Evolutionary conservation across 139 green algal genomes (phyloP).

Genomic region (Pedinophyceae sp.): DNA sequence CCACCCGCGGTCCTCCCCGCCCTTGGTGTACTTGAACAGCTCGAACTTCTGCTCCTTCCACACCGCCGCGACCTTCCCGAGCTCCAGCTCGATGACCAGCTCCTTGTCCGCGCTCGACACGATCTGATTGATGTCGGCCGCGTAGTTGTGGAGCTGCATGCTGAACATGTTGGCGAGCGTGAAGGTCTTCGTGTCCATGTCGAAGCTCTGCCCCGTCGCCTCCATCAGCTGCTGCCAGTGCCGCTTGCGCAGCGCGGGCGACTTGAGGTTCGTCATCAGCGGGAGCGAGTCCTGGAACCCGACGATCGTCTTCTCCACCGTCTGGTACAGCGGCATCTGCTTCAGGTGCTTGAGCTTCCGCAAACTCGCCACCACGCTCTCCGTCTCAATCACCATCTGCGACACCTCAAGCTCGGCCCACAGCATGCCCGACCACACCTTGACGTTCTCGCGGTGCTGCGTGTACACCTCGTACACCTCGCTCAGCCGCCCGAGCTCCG

Average conservation of each 20-base stretch:
- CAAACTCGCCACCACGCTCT: slow-evolving; percentile 8
- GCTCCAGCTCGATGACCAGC: slow-evolving; percentile 72
- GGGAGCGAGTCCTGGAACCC: slow-evolving; percentile 18
- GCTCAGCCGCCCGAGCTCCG: slow-evolving; percentile 9
- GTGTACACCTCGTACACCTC: slow-evolving; percentile 16
- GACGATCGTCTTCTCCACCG: slow-evolving; percentile 13
- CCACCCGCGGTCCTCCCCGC: slow-evolving; percentile 39
- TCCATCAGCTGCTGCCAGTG: slow-evolving; percentile 27
- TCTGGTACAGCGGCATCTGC: slow-evolving; percentile 6
- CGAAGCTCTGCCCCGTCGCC: slow-evolving; percentile 17
- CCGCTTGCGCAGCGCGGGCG: slow-evolving; percentile 14
- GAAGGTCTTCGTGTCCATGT: slow-evolving; percentile 53
- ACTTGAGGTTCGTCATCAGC: slow-evolving; percentile 22
- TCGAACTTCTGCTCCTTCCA: slow-evolving; percentile 69
- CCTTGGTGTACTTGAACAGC: slow-evolving; percentile 55
- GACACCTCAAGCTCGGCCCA: slow-evolving; percentile 21
- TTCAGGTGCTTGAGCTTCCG: slow-evolving; percentile 14
- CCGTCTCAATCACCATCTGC: slow-evolving; percentile 7
- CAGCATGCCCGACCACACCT: slow-evolving; percentile 6
- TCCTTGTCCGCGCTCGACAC: slow-evolving; percentile 58
- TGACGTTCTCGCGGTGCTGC: slow-evolving; percentile 8
- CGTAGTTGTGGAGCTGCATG: slow-evolving; percentile 58
- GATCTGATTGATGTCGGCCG: slow-evolving; percentile 52
- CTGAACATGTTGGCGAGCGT: slow-evolving; percentile 61
- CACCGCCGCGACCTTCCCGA: slow-evolving; percentile 56